A percentile compares a stretch with the other conserved stretches of the same genome.
Conservation (phyloP, 192 early-diverging fungal genomes). For the Endogone sp. region DNA sequence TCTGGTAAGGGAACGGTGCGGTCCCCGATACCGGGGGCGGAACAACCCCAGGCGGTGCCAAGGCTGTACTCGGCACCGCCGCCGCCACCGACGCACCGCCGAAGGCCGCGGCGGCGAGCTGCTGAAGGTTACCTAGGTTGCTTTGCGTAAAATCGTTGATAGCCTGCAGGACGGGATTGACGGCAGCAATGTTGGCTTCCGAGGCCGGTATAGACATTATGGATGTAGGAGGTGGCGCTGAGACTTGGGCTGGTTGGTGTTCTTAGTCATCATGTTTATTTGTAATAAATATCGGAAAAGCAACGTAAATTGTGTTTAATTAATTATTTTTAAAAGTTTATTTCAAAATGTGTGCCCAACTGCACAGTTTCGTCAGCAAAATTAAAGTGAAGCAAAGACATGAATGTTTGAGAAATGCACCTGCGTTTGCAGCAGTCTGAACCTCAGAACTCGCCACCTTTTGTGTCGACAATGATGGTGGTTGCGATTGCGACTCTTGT, state of each 20-base stretch:
- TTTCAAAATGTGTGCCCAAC: neutral
- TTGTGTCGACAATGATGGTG: neutral
- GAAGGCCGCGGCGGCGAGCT: neutral
- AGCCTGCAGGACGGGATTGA: slow-evolving; percentile 14
- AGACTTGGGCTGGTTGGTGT: neutral
- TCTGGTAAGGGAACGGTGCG: neutral
- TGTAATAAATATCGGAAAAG: neutral
- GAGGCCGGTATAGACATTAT: neutral
- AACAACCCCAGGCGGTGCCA: neutral
- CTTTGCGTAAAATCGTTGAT: slow-evolving; percentile 11
- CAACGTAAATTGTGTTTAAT: neutral
- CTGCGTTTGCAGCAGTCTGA: neutral
- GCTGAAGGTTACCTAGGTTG: slow-evolving; percentile 6
- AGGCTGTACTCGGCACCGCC: neutral
- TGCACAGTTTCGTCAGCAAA: neutral
- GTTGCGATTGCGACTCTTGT: neutral
- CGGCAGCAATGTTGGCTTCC: neutral
- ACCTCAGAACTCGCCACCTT: slow-evolving; percentile 11
- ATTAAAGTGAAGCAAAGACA: neutral
- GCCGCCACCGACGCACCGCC: neutral
- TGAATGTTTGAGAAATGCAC: slow-evolving; percentile 1
- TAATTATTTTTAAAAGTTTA: neutral
- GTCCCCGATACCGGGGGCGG: neutral
- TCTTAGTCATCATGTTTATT: neutral
- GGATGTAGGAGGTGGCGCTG: neutral